Percentiles rank a stretch among this genome's conserved stretches.
Evolutionary conservation across 1,284 basidiomycete genomes (phyloP).

Genomic region (Stygiomarasmius scandens): DNA sequence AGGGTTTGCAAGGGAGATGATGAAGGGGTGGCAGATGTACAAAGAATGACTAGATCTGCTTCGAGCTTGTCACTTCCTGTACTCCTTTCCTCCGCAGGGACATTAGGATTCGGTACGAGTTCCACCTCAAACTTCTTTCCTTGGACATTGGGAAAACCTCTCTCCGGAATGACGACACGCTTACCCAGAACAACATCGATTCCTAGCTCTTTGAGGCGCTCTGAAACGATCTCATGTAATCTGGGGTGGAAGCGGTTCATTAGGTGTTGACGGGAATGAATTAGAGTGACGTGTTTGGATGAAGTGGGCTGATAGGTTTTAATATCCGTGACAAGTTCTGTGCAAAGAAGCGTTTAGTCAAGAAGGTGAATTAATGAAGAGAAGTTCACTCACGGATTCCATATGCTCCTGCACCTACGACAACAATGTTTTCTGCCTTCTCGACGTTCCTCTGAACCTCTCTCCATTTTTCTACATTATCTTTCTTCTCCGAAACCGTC

Average conservation of each 20-base stretch:
- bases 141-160: constrained; percentile 4
- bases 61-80: background rate
- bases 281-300: constrained; percentile 12
- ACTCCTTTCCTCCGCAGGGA: background rate
- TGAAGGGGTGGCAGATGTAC: constrained; percentile 9
- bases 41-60: constrained; percentile 13
- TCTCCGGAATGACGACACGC: constrained; percentile 8
- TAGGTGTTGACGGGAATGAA: constrained; percentile 13
- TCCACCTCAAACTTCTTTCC: constrained; percentile 6
- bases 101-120: background rate
- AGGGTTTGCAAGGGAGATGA: constrained; percentile 11
- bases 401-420: constrained; percentile 16
- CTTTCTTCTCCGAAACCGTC: constrained; percentile 5
- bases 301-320: constrained; percentile 11
- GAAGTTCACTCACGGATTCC: constrained; percentile 11
- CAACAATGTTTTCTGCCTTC: constrained; percentile 11
- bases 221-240: constrained; percentile 10
- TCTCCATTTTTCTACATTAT: background rate
- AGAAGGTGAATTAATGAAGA: background rate
- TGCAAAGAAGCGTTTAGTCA: background rate
- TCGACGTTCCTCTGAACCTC: constrained; percentile 10
- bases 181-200: constrained; percentile 9
- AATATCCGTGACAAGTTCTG: constrained; percentile 13
- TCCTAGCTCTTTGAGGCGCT: constrained; percentile 8
- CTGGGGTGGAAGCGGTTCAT: constrained; percentile 15